A percentile compares a stretch with the other conserved stretches of the same genome.
These are phyloP conservation scores for Peronosclerospora sorghi DNA, from an alignment of 352 stramenopile genomes.

Conservation along the genomic window DNA sequence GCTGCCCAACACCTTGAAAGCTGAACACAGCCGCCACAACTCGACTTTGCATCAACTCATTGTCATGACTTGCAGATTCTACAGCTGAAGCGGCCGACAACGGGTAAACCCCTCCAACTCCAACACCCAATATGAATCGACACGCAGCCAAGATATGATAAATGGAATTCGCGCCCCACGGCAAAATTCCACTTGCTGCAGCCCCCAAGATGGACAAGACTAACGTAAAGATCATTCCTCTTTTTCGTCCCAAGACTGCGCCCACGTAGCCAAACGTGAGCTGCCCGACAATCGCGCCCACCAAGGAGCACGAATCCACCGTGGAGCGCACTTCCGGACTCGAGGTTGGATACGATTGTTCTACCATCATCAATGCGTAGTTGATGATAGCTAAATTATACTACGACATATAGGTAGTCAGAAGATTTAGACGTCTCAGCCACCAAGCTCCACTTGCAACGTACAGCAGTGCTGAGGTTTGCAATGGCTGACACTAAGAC, in stretches of 20 bases:
- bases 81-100: slow-evolving; percentile 61
- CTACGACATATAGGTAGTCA: slow-evolving; percentile 9
- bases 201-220: slow-evolving; percentile 56
- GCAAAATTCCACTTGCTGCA: slow-evolving; percentile 39
- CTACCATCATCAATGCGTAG: slow-evolving; percentile 49
- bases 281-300: slow-evolving; percentile 70
- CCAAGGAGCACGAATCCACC: slow-evolving; percentile 58
- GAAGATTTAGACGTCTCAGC: background rate
- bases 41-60: slow-evolving; percentile 49
- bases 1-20: slow-evolving; percentile 50
- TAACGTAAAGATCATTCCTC: slow-evolving; percentile 71
- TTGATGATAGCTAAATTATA: slow-evolving; percentile 78
- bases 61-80: slow-evolving; percentile 26
- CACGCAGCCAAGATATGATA: slow-evolving; percentile 56
- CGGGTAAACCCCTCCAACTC: slow-evolving; percentile 74
- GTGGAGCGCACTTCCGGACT: slow-evolving; percentile 45
- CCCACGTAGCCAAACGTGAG: slow-evolving; percentile 76
- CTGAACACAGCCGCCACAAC: slow-evolving; percentile 54
- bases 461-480: slow-evolving; percentile 70
- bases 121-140: slow-evolving; percentile 64
- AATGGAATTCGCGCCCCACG: slow-evolving; percentile 40
- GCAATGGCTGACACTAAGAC: slow-evolving; percentile 62
- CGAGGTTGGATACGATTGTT: slow-evolving; percentile 37
- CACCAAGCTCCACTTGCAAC: slow-evolving; percentile 2
- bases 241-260: slow-evolving; percentile 46